These are phyloP conservation scores for Cladosporium cucumerinum DNA, from an alignment of 2,329 filamentous ascomycete species.

Conservation along the genomic window DNA sequence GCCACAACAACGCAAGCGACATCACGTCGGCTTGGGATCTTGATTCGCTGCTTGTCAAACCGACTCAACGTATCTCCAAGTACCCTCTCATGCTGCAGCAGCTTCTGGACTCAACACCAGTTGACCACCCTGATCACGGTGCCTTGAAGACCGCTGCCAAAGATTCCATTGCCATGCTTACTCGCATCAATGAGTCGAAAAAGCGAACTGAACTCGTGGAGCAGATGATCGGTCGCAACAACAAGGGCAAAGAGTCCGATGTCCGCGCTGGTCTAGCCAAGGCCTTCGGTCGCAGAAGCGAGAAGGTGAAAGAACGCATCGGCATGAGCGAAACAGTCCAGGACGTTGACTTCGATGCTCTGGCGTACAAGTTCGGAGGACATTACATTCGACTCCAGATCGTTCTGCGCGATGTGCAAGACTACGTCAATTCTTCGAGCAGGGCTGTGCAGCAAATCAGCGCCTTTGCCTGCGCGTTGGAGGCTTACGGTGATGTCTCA, in stretches of 20 bases:
- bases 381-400: constrained; percentile 92
- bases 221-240: constrained; percentile 71
- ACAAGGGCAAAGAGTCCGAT: constrained; percentile 85
- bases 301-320: constrained; percentile 74
- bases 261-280: constrained; percentile 80
- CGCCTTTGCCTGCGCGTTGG: constrained; percentile 75
- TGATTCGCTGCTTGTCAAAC: constrained; percentile 94
- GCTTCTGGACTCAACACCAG: constrained; percentile 73
- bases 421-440: constrained; percentile 77
- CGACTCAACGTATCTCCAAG: constrained; percentile 89
- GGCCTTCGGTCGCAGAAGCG: constrained; percentile 82
- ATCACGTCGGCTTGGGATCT: constrained; percentile 92
- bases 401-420: constrained; percentile 88
- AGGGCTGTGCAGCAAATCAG: constrained; percentile 79
- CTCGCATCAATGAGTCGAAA: constrained; percentile 87
- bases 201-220: constrained; percentile 91
- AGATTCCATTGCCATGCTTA: constrained; percentile 60
- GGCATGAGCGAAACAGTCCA: constrained; percentile 66
- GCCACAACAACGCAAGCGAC: constrained; percentile 86
- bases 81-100: constrained; percentile 84
- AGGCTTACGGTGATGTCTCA: constrained; percentile 69
- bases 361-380: constrained; percentile 84
- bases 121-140: constrained; percentile 75
- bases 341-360: constrained; percentile 74
- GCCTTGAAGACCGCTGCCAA: constrained; percentile 69